A percentile compares a stretch with the other conserved stretches of the same genome.
phyloP scores from a whole-genome alignment of 345 rosid species.

The Adansonia digitata region DNA sequence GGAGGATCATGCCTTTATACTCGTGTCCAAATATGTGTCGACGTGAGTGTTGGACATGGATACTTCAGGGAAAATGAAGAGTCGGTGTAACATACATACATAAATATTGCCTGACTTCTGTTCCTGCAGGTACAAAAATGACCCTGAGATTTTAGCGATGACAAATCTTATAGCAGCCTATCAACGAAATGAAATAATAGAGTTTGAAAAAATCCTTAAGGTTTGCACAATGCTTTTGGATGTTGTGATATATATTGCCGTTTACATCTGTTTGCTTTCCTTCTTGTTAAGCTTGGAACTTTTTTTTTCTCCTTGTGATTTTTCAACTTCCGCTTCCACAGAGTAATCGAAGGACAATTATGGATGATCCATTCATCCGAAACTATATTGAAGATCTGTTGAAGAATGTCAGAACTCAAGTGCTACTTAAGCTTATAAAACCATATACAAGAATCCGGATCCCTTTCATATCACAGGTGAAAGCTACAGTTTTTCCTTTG shows the following conservation, averaged over 20 bases:
- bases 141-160: slow-evolving; percentile 99
- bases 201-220: slow-evolving; percentile 97
- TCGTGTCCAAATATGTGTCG: too few relatives aligned
- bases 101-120: slow-evolving; percentile 13
- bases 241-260: background rate
- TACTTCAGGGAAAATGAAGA: too few relatives aligned
- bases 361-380: slow-evolving; percentile 95
- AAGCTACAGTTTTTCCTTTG: slow-evolving; percentile 1
- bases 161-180: slow-evolving; percentile 95
- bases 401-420: slow-evolving; percentile 98
- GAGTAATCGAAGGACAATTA: slow-evolving; percentile 91
- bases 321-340: slow-evolving; percentile 1
- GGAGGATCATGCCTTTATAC: too few relatives aligned
- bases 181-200: slow-evolving; percentile 92
- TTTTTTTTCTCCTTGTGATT: background rate
- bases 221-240: slow-evolving; percentile 28
- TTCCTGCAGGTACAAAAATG: slow-evolving; percentile 78
- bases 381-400: slow-evolving; percentile 94
- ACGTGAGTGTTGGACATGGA: too few relatives aligned
- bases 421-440: slow-evolving; percentile 92
- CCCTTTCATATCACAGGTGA: slow-evolving; percentile 85
- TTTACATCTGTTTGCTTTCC: background rate
- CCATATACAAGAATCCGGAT: slow-evolving; percentile 90
- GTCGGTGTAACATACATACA: too few relatives aligned
- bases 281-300: background rate